phyloP scores from a whole-genome alignment of 495 filamentous ascomycete species.

The Viridothelium virens region DNA sequence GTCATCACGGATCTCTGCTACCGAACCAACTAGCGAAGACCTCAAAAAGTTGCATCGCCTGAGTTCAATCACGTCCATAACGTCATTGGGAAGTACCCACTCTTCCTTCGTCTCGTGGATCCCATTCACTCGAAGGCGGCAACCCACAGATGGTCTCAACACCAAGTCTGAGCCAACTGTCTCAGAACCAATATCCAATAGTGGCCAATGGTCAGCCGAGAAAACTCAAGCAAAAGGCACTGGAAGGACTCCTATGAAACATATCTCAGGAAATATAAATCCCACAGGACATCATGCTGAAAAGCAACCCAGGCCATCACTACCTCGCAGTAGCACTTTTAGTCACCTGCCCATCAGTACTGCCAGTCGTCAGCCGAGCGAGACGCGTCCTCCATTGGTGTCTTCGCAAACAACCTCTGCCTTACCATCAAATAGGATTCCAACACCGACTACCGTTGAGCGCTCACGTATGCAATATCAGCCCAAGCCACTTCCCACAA shows the following conservation, averaged over 20 bases:
- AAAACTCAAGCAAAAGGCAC: background rate
- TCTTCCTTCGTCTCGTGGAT: background rate
- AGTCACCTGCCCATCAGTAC: conserved; percentile 7
- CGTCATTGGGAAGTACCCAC: background rate
- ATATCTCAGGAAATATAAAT: conserved; percentile 8
- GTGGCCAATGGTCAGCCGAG: background rate
- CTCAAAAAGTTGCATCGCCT: conserved; percentile 5
- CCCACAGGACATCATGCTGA: background rate
- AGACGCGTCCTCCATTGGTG: conserved; percentile 1
- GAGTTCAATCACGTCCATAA: conserved; percentile 8
- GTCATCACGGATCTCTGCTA: background rate
- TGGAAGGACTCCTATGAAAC: background rate
- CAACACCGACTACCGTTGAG: background rate
- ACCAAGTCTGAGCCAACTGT: background rate
- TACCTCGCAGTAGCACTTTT: background rate
- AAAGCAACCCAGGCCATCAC: background rate
- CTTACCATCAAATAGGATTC: background rate
- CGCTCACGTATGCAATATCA: background rate
- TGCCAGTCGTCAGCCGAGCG: background rate
- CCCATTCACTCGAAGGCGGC: conserved; percentile 9
- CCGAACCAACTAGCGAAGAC: background rate
- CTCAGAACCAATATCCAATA: background rate
- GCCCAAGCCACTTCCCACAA: background rate
- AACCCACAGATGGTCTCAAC: background rate
- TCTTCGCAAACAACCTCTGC: background rate